These are phyloP conservation scores for Mycena metata DNA, from an alignment of 768 basidiomycete species.

Conservation along the genomic window DNA sequence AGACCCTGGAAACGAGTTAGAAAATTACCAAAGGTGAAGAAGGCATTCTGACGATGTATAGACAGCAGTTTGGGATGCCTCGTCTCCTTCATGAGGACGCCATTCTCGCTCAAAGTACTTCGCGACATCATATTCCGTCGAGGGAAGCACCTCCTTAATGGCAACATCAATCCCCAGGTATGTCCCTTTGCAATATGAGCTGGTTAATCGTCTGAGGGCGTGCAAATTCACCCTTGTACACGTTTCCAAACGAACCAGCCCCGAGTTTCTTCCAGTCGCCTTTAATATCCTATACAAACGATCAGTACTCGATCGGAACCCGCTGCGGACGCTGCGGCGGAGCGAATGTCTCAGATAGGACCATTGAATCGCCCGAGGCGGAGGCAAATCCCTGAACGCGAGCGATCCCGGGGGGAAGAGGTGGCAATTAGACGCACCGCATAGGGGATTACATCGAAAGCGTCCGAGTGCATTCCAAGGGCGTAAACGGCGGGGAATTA, in stretches of 20 bases:
- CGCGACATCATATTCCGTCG: slow-evolving; percentile 90
- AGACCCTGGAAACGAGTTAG: slow-evolving; percentile 95
- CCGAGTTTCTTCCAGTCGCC: slow-evolving; percentile 92
- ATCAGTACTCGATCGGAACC: slow-evolving; percentile 30
- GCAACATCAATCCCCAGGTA: slow-evolving; percentile 98
- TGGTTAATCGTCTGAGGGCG: neutral
- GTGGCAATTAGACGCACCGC: slow-evolving; percentile 62
- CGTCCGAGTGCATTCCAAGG: slow-evolving; percentile 62
- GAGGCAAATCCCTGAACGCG: neutral
- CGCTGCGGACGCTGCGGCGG: slow-evolving; percentile 2
- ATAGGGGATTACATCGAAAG: slow-evolving; percentile 91
- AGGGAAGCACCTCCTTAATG: slow-evolving; percentile 96
- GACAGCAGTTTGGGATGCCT: slow-evolving; percentile 28
- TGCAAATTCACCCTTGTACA: slow-evolving; percentile 78
- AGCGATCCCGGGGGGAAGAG: neutral
- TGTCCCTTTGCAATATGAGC: slow-evolving; percentile 60
- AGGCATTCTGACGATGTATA: slow-evolving; percentile 23
- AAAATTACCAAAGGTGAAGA: slow-evolving; percentile 83
- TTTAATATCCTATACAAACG: slow-evolving; percentile 76
- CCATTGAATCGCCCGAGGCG: neutral
- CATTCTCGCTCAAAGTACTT: slow-evolving; percentile 99
- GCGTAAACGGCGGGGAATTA: neutral
- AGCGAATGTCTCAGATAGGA: slow-evolving; percentile 17
- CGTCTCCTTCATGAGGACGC: slow-evolving; percentile 89
- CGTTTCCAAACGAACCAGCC: slow-evolving; percentile 93